Base-by-base conservation (phyloP, 352 stramenopile species). In the Ophiocytium majus region DNA sequence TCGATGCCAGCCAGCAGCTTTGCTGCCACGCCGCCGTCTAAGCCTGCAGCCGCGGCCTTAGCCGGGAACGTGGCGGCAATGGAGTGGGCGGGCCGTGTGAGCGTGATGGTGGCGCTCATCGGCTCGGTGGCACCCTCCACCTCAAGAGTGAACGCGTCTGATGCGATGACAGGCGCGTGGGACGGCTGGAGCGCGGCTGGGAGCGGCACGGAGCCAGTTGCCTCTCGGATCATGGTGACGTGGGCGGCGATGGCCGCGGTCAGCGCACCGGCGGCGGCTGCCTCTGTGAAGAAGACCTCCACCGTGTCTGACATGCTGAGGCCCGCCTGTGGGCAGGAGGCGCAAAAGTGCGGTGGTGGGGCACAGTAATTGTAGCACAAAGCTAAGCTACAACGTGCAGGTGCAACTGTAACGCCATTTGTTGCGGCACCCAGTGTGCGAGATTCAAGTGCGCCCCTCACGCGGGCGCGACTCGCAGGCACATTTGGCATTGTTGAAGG, bases 231-330 rank as follows among this genome's bases (percentile, higher is more conserved):
- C 75, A 81, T 81, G 31, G 75, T 9, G 36, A 37, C 50, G 75
- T 81, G 75, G 10, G 28, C 75, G 28, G 31, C 31, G 28, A 81
- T 81, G 5, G 75, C 75, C 10, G 31, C 75, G 28, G 10, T 37
- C 5, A 81, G 28, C 23, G 31, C 49, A 9, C 1, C 10, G n/a
- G 37, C 10, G 19, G 1, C 31, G 5, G 64, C 64, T 5, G 31
- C 5, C 31, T 76, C 64, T 5, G 31, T 14, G 50, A 81, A 81
- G 36, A 81, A 81, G n/a, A 81, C 75, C 36, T 81, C 75, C 31
- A 81, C 32, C 19, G 10, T 36, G 50, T 81, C 75, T 10, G 5
- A 5, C 32, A 81, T 36, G 19, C 17, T 28, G 5, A 81, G 75
- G 28, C 75, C 75, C 37, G 75, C 75, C 75, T 81, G 36, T 78